Evolutionary conservation across 2,329 filamentous ascomycete genomes (phyloP), one percentile per base, ranked within the genome.

Genomic region (Byssothecium circinans): DNA sequence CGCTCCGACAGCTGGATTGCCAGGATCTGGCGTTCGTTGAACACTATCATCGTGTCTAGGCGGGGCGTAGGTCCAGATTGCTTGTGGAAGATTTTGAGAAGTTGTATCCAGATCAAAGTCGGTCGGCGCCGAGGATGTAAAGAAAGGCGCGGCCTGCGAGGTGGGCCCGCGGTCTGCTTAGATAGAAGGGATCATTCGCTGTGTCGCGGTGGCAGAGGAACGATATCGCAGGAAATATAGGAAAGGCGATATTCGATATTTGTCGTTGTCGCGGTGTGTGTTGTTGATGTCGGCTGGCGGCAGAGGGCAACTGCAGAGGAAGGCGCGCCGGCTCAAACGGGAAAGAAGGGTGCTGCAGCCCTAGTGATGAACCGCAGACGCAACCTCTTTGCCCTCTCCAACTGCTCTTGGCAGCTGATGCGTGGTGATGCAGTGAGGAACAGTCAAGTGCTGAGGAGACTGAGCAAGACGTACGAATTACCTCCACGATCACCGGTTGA

Each of bases 1-100:
- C 89, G 80, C 68, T 90, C 87, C 39, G 87, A 80, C 46, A 80
- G 69, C 52, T 75, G 81, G 54, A 91, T 78, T 36, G 78, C 78
- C 41, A 45, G 27, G 37, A 57, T 45, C 52, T 65, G 49, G 10
- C 43, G 19, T 11, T 41, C 23, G 12, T 43, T 40, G 15, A 66
- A 37, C 12, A 17, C 11, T n/a, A 23, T 10, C 4, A 39, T 23
- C 8, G 17, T 36, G 33, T 20, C 8, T 8, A 5, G 12, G 18
- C 8, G 15, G 25, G 12, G 20, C 10, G 27, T 4, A 14, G 5
- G 15, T n/a, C 23, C 10, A 25, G 23, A 14, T 11, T 27, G 15
- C 15, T 33, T 19, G 29, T 3, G 20, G 8, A 33, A 17, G 18
- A 15, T 12, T 14, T 32, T n/a, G n/a, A n/a, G n/a, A n/a, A n/a